Conservation (phyloP, 2,329 filamentous ascomycete genomes). For the Thyridium curvatum region DNA sequence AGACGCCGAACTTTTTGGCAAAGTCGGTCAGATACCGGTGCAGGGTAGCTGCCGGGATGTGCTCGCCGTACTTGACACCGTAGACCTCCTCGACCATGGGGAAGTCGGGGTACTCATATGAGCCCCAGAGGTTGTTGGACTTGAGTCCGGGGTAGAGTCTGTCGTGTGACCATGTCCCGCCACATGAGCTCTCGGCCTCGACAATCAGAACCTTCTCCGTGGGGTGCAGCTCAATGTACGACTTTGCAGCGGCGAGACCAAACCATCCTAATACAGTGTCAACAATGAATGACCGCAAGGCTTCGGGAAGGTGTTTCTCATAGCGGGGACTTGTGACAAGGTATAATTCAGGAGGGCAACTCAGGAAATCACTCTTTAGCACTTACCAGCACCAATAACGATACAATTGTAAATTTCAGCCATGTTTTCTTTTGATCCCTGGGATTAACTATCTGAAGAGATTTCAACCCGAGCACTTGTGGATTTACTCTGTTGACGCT, state of each 20-base stretch:
- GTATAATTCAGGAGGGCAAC: too few relatives aligned
- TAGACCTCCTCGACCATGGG: constrained; percentile 56
- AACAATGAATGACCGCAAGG: too few relatives aligned
- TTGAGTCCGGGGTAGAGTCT: constrained; percentile 64
- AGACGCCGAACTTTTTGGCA: constrained; percentile 34
- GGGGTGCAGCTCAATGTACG: constrained; percentile 53
- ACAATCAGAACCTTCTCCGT: constrained; percentile 47
- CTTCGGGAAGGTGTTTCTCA: too few relatives aligned
- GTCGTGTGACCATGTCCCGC: constrained; percentile 64
- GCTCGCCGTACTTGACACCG: constrained; percentile 34
- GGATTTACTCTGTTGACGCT: too few relatives aligned
- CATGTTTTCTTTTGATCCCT: too few relatives aligned
- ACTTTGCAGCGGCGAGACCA: constrained; percentile 58
- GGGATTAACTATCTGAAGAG: too few relatives aligned
- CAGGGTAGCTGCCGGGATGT: constrained; percentile 40
- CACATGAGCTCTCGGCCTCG: constrained; percentile 50
- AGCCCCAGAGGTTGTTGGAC: constrained; percentile 68
- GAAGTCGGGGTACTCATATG: constrained; percentile 68
- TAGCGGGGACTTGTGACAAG: too few relatives aligned
- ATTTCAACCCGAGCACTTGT: too few relatives aligned
- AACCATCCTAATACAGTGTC: too few relatives aligned
- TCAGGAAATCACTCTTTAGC: too few relatives aligned
- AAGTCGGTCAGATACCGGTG: constrained; percentile 42
- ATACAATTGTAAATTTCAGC: too few relatives aligned
- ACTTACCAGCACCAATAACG: too few relatives aligned